phyloP scores from a whole-genome alignment of 768 basidiomycete species.

The Clitopilus hobsonii region DNA sequence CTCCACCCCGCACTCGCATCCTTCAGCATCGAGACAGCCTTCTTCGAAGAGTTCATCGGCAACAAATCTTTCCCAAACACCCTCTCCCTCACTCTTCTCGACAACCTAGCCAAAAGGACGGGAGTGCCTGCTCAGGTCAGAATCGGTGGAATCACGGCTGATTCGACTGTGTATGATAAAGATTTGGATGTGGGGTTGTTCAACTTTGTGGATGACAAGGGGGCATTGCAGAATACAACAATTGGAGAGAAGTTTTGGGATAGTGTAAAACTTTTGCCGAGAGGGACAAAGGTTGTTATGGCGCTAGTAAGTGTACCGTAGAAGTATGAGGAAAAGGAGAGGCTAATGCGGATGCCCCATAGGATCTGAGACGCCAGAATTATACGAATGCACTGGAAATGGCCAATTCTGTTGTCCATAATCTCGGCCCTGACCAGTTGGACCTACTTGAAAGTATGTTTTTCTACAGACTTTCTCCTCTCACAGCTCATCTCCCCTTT shows the following conservation, averaged over 20 bases:
- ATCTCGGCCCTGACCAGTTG: slow-evolving; percentile 32
- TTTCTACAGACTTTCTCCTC: not conserved
- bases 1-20: slow-evolving; percentile 43
- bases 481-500: not conserved
- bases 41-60: slow-evolving; percentile 46
- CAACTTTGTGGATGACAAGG: slow-evolving; percentile 40
- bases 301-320: slow-evolving; percentile 30
- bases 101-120: slow-evolving; percentile 40
- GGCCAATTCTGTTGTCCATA: slow-evolving; percentile 35
- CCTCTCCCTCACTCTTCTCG: slow-evolving; percentile 37
- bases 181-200: slow-evolving; percentile 31
- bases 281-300: slow-evolving; percentile 43
- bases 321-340: not conserved
- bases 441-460: slow-evolving; percentile 40
- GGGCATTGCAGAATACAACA: slow-evolving; percentile 43
- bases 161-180: slow-evolving; percentile 46
- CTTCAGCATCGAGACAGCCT: slow-evolving; percentile 53
- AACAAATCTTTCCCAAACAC: slow-evolving; percentile 38
- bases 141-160: slow-evolving; percentile 52
- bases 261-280: slow-evolving; percentile 37
- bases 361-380: slow-evolving; percentile 42
- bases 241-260: slow-evolving; percentile 49
- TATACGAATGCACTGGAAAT: slow-evolving; percentile 37
- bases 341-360: not conserved
- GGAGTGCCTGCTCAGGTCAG: slow-evolving; percentile 41